A percentile compares a stretch with the other conserved stretches of the same genome.
phyloP scores from a whole-genome alignment of 176 grass and related monocot species.

The Lolium multiflorum region DNA sequence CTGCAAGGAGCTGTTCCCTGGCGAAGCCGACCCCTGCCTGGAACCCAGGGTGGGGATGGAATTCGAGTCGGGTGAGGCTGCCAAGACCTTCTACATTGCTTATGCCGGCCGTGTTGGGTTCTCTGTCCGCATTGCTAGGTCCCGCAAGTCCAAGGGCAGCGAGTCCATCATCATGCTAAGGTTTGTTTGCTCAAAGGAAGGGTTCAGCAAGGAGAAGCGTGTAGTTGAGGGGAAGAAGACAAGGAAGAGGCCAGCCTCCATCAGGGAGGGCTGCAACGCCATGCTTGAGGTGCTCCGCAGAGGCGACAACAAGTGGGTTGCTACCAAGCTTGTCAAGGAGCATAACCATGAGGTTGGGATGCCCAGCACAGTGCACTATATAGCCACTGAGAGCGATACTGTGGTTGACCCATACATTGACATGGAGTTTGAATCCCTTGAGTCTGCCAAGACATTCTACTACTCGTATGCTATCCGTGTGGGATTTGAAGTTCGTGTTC shows the following conservation, averaged over 20 bases:
- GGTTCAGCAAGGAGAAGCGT: slow-evolving; percentile 59
- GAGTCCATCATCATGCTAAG: slow-evolving; percentile 95
- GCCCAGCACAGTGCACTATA: slow-evolving; percentile 34
- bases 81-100: slow-evolving; percentile 96
- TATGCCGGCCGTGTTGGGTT: slow-evolving; percentile 86
- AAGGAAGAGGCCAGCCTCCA: slow-evolving; percentile 80
- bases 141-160: slow-evolving; percentile 78
- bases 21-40: slow-evolving; percentile 57
- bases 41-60: slow-evolving; percentile 93
- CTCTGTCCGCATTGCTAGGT: slow-evolving; percentile 79
- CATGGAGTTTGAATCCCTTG: slow-evolving; percentile 89
- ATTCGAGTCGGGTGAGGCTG: slow-evolving; percentile 87
- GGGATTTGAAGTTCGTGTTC: slow-evolving; percentile 89
- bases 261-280: slow-evolving; percentile 91
- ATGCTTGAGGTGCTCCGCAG: slow-evolving; percentile 95
- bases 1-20: slow-evolving; percentile 37
- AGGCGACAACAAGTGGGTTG: slow-evolving; percentile 82
- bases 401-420: slow-evolving; percentile 71
- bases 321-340: slow-evolving; percentile 92
- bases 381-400: slow-evolving; percentile 18
- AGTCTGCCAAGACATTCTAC: slow-evolving; percentile 50
- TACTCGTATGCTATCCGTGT: slow-evolving; percentile 31
- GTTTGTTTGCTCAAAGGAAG: slow-evolving; percentile 76
- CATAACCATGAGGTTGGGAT: slow-evolving; percentile 74
- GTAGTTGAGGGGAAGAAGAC: slow-evolving; percentile 71